phyloP scores from a whole-genome alignment of 345 rosid genomes.

The Sonneratia alba region DNA sequence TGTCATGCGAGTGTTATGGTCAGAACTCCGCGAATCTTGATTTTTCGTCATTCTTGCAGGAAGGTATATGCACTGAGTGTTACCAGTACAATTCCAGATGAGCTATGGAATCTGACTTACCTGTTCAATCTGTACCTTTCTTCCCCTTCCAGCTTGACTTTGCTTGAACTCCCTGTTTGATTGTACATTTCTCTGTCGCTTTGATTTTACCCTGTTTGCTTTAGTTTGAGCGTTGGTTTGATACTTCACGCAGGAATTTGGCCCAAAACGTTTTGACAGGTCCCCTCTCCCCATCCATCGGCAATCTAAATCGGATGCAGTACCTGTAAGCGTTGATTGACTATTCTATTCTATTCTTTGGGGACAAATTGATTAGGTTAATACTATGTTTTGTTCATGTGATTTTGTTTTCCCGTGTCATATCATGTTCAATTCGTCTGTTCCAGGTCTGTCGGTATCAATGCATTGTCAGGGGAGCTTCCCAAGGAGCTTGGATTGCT shows the following conservation, averaged over 20 bases:
- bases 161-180: neutral
- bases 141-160: neutral
- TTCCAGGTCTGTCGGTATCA: conserved; percentile 36
- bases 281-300: conserved; percentile 34
- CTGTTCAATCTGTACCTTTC: conserved; percentile 32
- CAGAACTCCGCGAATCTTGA: neutral
- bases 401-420: neutral
- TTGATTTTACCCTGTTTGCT: no score
- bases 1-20: neutral
- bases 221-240: neutral
- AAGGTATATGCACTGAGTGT: conserved; percentile 25
- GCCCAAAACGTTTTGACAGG: conserved; percentile 42
- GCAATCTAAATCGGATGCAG: conserved; percentile 45
- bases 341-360: neutral
- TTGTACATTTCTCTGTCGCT: no score
- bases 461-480: conserved; percentile 28
- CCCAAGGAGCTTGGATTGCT: conserved; percentile 33
- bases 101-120: conserved; percentile 38
- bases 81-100: conserved; percentile 38
- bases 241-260: conserved; percentile 27
- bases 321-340: conserved; percentile 34
- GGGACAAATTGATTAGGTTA: neutral
- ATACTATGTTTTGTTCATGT: neutral
- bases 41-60: conserved; percentile 11
- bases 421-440: conserved; percentile 16